These are phyloP conservation scores for Salix brachista DNA, from an alignment of 345 rosid species.

Conservation along the genomic window DNA sequence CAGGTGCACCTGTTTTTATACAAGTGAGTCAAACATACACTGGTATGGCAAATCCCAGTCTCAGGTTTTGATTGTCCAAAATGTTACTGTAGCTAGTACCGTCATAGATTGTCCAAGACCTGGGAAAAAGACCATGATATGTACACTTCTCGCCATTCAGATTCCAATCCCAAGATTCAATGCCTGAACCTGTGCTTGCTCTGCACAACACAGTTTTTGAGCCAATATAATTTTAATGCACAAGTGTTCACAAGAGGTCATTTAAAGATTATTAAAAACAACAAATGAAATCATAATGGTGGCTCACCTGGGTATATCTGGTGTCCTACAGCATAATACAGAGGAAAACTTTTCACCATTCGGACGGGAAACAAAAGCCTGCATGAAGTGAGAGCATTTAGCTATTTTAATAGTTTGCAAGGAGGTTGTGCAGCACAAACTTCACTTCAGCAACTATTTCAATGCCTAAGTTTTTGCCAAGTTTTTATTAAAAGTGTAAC, in stretches of 20 bases:
- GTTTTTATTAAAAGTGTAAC: too few species aligned
- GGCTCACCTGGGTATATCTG: constrained; percentile 55
- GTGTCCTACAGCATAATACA: constrained; percentile 61
- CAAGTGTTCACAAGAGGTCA: neutral
- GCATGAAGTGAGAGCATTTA: constrained; percentile 12
- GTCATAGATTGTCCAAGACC: constrained; percentile 89
- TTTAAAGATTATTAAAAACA: neutral
- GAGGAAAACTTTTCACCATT: constrained; percentile 59
- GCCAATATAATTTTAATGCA: neutral
- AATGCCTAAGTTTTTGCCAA: too few species aligned
- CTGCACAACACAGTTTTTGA: constrained; percentile 30
- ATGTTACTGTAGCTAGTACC: constrained; percentile 36
- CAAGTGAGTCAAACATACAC: neutral
- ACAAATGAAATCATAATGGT: neutral
- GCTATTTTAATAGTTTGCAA: neutral
- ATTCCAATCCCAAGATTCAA: constrained; percentile 93
- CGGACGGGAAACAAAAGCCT: constrained; percentile 82
- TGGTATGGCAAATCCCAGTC: too few species aligned
- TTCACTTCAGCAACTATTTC: neutral
- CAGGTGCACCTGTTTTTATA: constrained; percentile 76
- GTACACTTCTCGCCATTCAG: constrained; percentile 69
- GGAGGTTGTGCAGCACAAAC: neutral
- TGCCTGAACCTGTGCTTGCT: constrained; percentile 51
- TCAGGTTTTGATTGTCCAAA: neutral
- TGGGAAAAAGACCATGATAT: constrained; percentile 89